Conservation (phyloP, 352 stramenopile species). For the Phytophthora aleatoria region DNA sequence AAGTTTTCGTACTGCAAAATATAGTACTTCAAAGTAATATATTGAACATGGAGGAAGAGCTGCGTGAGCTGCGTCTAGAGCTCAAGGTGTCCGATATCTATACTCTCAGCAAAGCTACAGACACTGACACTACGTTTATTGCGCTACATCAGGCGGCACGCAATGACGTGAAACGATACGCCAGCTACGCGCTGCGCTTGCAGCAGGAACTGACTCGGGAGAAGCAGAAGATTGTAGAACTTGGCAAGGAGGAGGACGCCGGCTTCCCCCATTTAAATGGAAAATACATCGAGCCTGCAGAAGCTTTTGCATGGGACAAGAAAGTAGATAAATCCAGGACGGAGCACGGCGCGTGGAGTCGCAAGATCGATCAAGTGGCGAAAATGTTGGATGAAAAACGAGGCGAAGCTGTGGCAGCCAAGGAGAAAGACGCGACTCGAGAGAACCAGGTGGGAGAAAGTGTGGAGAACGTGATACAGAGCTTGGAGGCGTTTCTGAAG, state of each 20-base stretch:
- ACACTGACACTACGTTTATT: neutral
- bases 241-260: neutral
- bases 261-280: slow-evolving; percentile 1
- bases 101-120: neutral
- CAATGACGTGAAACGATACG: slow-evolving; percentile 44
- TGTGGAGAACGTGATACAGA: slow-evolving; percentile 6
- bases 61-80: slow-evolving; percentile 28
- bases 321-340: slow-evolving; percentile 17
- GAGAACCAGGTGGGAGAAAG: slow-evolving; percentile 11
- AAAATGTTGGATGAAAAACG: slow-evolving; percentile 13
- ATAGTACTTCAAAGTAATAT: slow-evolving; percentile 3
- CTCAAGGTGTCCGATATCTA: slow-evolving; percentile 24
- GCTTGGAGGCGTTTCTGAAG: slow-evolving; percentile 24
- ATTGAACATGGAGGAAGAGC: slow-evolving; percentile 30
- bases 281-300: neutral
- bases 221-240: slow-evolving; percentile 19
- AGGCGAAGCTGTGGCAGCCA: neutral
- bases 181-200: slow-evolving; percentile 32
- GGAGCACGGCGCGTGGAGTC: slow-evolving; percentile 19
- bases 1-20: slow-evolving; percentile 3
- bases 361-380: slow-evolving; percentile 26
- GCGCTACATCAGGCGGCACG: slow-evolving; percentile 20
- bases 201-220: slow-evolving; percentile 41
- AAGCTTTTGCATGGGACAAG: slow-evolving; percentile 17
- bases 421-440: slow-evolving; percentile 7